phyloP scores from a whole-genome alignment of 805 yeast species.

The Barnettozyma sp. region DNA sequence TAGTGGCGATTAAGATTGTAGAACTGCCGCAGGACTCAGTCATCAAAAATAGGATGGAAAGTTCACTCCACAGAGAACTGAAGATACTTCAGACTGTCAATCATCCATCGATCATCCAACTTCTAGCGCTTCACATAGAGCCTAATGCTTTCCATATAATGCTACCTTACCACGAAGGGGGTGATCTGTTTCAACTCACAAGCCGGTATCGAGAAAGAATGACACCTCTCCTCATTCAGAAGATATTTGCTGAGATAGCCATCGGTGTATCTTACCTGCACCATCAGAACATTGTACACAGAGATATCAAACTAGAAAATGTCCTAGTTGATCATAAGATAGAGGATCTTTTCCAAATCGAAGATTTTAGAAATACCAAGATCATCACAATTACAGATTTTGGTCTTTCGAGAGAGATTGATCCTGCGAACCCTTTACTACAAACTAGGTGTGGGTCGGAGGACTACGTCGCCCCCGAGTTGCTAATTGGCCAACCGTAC shows the following conservation, averaged over 20 bases:
- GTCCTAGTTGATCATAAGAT: conserved; percentile 44
- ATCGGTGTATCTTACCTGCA: conserved; percentile 72
- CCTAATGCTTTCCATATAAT: conserved; percentile 39
- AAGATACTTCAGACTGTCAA: conserved; percentile 47
- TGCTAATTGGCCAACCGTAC: conserved; percentile 82
- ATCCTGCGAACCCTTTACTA: conserved; percentile 52
- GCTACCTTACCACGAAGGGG: conserved; percentile 75
- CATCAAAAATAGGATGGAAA: conserved; percentile 46
- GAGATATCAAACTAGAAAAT: conserved; percentile 90
- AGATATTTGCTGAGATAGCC: conserved; percentile 65
- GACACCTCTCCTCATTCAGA: conserved; percentile 42
- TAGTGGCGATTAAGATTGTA: conserved; percentile 69
- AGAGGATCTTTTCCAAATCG: conserved; percentile 22
- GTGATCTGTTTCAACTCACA: conserved; percentile 70
- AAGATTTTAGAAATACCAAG: conserved; percentile 23
- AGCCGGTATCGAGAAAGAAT: conserved; percentile 36
- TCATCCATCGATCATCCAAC: conserved; percentile 65
- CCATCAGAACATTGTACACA: conserved; percentile 47
- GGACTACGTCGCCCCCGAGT: conserved; percentile 93
- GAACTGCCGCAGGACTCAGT: conserved; percentile 34
- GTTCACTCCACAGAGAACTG: conserved; percentile 65
- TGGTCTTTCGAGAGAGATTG: conserved; percentile 74
- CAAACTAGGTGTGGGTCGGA: conserved; percentile 94
- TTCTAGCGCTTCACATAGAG: conserved; percentile 41
- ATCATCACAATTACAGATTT: conserved; percentile 73